These are phyloP conservation scores for Craterostigma plantagineum DNA, from an alignment of 257 asterid species.

Conservation along the genomic window DNA sequence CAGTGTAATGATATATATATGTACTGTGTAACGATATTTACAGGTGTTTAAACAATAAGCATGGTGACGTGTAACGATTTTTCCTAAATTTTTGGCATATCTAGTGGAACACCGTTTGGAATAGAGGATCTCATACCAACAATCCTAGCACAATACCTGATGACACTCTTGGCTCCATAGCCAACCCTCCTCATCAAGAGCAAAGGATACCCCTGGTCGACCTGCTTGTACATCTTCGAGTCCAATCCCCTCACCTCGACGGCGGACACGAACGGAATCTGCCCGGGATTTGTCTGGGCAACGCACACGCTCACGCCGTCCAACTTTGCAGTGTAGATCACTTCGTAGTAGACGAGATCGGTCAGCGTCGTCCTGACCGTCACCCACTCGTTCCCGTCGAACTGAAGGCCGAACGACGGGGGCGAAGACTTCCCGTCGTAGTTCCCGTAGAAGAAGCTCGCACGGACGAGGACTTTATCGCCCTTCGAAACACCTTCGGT, in stretches of 20 bases:
- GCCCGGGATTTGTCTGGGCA: conserved; percentile 29
- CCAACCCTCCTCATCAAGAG: conserved; percentile 10
- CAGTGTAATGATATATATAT: no score
- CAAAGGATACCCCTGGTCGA: conserved; percentile 7
- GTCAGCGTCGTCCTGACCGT: conserved; percentile 17
- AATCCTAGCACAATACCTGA: no score
- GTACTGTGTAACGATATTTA: no score
- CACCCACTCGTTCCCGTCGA: conserved; percentile 42
- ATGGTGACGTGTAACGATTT: no score
- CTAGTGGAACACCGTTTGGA: no score
- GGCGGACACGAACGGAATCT: conserved; percentile 50
- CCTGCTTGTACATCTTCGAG: conserved; percentile 9
- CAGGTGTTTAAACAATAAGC: no score
- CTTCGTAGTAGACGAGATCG: conserved; percentile 16
- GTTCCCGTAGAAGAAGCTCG: conserved; percentile 54
- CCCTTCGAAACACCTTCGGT: neutral
- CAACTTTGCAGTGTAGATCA: conserved; percentile 16
- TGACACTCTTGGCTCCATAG: conserved; percentile 9
- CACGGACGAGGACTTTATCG: conserved; percentile 27
- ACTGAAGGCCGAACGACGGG: conserved; percentile 42
- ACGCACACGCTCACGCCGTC: conserved; percentile 26
- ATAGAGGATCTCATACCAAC: no score
- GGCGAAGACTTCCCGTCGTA: conserved; percentile 38
- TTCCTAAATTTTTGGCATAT: no score
- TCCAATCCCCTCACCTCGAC: conserved; percentile 36